phyloP scores from a whole-genome alignment of 176 grass and related monocot genomes.

The Triticum dicoccoides region DNA sequence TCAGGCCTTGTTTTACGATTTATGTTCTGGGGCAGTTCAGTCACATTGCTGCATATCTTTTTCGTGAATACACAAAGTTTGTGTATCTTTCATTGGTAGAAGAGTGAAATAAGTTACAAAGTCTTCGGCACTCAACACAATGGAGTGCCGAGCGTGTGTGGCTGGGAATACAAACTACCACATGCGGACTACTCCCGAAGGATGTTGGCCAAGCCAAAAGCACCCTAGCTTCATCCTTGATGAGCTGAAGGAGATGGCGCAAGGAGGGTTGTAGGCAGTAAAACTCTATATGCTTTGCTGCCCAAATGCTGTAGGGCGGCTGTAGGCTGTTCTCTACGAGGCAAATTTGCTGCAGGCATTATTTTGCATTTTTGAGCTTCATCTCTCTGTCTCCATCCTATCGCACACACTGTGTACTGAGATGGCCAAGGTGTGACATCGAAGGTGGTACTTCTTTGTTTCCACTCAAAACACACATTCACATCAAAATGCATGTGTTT shows the following conservation, averaged over 20 bases:
- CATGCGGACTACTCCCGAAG: too few species aligned
- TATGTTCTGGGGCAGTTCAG: background rate
- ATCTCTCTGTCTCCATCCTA: background rate
- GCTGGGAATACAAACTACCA: too few species aligned
- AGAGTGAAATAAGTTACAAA: too few species aligned
- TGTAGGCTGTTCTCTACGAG: background rate
- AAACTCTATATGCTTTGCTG: background rate
- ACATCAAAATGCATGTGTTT: too few species aligned
- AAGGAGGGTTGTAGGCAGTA: background rate
- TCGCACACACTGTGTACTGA: background rate
- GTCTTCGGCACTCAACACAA: too few species aligned
- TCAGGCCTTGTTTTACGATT: background rate
- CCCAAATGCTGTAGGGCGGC: background rate
- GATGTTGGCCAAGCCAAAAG: too few species aligned
- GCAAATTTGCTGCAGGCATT: background rate
- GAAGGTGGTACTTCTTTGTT: background rate
- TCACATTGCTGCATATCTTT: background rate
- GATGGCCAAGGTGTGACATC: background rate
- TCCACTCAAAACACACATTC: too few species aligned
- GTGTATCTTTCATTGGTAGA: too few species aligned
- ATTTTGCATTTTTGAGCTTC: background rate
- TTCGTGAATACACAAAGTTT: too few species aligned
- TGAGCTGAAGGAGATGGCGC: too few species aligned
- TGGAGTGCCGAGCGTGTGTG: too few species aligned
- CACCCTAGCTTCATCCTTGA: too few species aligned